Evolutionary conservation across 331 rosid genomes (phyloP), one percentile per base, ranked within the genome.

Genomic region (Quercus lobata): DNA sequence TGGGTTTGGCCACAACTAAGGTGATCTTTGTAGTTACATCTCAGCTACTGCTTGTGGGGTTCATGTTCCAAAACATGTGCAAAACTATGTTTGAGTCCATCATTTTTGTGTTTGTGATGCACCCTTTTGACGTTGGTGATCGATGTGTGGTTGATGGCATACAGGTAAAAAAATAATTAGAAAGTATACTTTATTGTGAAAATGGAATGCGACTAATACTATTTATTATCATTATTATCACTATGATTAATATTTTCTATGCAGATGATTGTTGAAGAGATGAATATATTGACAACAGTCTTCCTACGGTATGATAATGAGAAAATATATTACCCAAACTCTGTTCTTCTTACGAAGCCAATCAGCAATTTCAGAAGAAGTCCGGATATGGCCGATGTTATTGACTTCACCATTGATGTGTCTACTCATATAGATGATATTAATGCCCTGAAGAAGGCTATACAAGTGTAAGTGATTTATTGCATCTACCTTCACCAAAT

Each of bases 191-290:
- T 24, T 41, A 37, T 75, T 49, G 54, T 49, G 17, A 49, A 49
- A 49, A 12, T 49, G 54, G 54, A 49, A 49, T 3, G 1, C 5
- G 2, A 49, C 54, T 49, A 49, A 11, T 49, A 49, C 18, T 49
- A 3, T 22, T 22, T 10, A 7, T 0, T 22, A 58, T 22, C 65
- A 22, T 25, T 15, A 14, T 12, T 18, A 37, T 52, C 12, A 6
- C 8, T 15, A 68, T 71, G 17, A 46, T 19, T 52, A 32, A 37
- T 15, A 22, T 54, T 72, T 56, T 69, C n/a, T 57, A 80, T 37
- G 4, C 84, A 87, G 90, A 81, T 87, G 86, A 57, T 87, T 57
- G 90, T 87, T 52, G 87, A 86, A n/a, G 87, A 86, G 76, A 86
- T 86, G 87, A 86, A 83, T 49, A 76, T 86, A 65, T 69, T 86